Conservation (phyloP, 768 basidiomycete genomes). For the Goffeauzyma gilvescens region DNA sequence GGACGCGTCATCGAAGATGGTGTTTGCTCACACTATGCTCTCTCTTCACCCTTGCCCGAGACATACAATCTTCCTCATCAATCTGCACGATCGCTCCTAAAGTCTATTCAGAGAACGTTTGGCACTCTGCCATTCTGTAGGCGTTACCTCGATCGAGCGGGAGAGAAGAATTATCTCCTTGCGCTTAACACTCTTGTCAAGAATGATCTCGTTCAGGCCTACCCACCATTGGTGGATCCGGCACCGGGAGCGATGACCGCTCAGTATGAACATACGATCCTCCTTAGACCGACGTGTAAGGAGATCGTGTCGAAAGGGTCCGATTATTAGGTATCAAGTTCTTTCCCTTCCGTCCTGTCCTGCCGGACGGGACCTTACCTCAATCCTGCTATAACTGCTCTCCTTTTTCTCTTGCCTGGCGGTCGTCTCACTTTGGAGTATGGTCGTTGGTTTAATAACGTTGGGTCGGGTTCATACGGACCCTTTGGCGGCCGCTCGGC, state of each 20-base stretch:
- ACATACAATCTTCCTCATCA: slow-evolving; percentile 44
- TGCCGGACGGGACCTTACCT: no score
- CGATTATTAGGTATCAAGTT: slow-evolving; percentile 30
- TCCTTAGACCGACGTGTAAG: slow-evolving; percentile 37
- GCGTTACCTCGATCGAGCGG: slow-evolving; percentile 76
- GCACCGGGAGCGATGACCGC: slow-evolving; percentile 68
- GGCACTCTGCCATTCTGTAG: slow-evolving; percentile 90
- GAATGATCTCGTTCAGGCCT: slow-evolving; percentile 73
- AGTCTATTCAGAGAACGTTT: slow-evolving; percentile 76
- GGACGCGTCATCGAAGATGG: slow-evolving; percentile 81
- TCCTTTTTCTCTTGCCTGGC: no score
- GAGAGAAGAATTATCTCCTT: slow-evolving; percentile 80
- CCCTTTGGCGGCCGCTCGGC: no score
- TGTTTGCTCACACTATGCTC: slow-evolving; percentile 81
- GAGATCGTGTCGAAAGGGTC: slow-evolving; percentile 37
- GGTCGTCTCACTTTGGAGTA: no score
- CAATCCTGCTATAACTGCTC: no score
- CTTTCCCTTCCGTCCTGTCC: no score
- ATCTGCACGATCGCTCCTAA: slow-evolving; percentile 66
- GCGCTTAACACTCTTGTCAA: slow-evolving; percentile 75
- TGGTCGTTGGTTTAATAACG: no score
- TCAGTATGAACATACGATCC: slow-evolving; percentile 42
- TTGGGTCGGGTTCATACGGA: no score
- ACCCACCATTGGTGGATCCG: slow-evolving; percentile 78
- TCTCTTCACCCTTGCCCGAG: slow-evolving; percentile 20